Evolutionary conservation across 805 yeast species (phyloP).

Genomic region (Maudiozyma serrabonitensis): DNA sequence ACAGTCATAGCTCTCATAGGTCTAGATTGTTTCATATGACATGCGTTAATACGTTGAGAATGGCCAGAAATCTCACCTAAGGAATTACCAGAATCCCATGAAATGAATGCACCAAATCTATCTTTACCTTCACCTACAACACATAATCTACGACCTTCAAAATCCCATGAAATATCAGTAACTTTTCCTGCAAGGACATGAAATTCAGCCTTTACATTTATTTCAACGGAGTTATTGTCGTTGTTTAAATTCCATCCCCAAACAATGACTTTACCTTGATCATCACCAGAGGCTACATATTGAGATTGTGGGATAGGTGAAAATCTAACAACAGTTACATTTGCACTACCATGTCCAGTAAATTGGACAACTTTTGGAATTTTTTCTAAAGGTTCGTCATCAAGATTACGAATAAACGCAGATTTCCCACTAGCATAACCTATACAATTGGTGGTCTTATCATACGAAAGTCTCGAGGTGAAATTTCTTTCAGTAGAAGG

Average conservation of each 20-base stretch:
- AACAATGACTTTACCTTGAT: slow-evolving; percentile 75
- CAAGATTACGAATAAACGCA: slow-evolving; percentile 58
- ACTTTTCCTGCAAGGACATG: slow-evolving; percentile 73
- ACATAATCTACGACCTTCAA: slow-evolving; percentile 72
- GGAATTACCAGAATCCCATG: slow-evolving; percentile 94
- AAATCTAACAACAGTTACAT: slow-evolving; percentile 77
- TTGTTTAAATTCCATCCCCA: slow-evolving; percentile 60
- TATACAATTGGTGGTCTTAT: slow-evolving; percentile 53
- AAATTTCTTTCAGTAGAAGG: slow-evolving; percentile 69
- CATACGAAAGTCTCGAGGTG: slow-evolving; percentile 66
- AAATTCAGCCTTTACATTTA: slow-evolving; percentile 67
- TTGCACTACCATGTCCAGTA: slow-evolving; percentile 50
- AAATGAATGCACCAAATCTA: slow-evolving; percentile 82
- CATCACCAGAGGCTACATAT: slow-evolving; percentile 88
- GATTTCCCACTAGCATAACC: slow-evolving; percentile 80
- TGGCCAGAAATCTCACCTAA: slow-evolving; percentile 95
- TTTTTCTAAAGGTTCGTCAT: slow-evolving; percentile 35
- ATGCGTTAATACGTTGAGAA: slow-evolving; percentile 72
- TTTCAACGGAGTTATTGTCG: slow-evolving; percentile 35
- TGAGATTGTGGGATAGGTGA: slow-evolving; percentile 67
- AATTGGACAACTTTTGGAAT: slow-evolving; percentile 42
- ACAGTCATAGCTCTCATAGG: slow-evolving; percentile 93
- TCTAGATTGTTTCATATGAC: slow-evolving; percentile 71
- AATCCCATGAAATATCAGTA: slow-evolving; percentile 85
- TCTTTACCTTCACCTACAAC: slow-evolving; percentile 95